Evolutionary conservation across 2,329 filamentous ascomycete species (phyloP).

Genomic region (Fusarium siculi): DNA sequence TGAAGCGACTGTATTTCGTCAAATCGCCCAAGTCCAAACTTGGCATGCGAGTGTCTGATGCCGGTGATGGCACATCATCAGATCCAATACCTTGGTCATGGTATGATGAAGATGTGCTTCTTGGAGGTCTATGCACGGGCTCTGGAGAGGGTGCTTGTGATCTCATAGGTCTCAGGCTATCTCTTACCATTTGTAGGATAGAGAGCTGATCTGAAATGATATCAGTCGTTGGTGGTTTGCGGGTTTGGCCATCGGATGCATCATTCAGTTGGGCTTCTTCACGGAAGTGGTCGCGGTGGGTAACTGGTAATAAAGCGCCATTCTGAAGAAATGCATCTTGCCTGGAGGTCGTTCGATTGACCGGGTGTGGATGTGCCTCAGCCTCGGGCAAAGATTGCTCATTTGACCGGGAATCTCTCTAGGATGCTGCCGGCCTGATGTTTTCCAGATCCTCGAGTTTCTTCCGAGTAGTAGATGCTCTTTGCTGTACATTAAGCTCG

Average conservation of each 20-base stretch:
- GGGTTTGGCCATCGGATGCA: not conserved
- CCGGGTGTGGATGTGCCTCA: conserved; percentile 16
- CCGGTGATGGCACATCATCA: conserved; percentile 44
- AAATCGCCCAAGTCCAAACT: conserved; percentile 46
- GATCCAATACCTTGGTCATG: conserved; percentile 38
- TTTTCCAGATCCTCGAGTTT: conserved; percentile 16
- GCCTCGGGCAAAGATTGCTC: not conserved
- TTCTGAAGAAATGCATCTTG: conserved; percentile 21
- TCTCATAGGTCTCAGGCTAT: conserved; percentile 16
- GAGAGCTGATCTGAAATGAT: conserved; percentile 30
- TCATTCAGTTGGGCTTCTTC: conserved; percentile 24
- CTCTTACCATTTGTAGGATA: conserved; percentile 29
- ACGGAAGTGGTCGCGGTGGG: not conserved
- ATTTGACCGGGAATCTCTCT: conserved; percentile 4
- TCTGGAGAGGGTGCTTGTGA: conserved; percentile 26
- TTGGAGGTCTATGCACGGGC: conserved; percentile 4
- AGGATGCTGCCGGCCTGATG: conserved; percentile 3
- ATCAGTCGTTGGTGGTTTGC: conserved; percentile 2
- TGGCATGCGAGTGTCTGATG: conserved; percentile 31
- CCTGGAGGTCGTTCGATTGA: conserved; percentile 20
- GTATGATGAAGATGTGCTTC: conserved; percentile 50
- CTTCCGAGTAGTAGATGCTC: not conserved
- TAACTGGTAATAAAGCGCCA: not conserved
- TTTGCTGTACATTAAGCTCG: conserved; percentile 4
- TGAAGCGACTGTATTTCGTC: conserved; percentile 44